Evolutionary conservation across 495 filamentous ascomycete species (phyloP).

Genomic region (Penicillium ochrochloron): DNA sequence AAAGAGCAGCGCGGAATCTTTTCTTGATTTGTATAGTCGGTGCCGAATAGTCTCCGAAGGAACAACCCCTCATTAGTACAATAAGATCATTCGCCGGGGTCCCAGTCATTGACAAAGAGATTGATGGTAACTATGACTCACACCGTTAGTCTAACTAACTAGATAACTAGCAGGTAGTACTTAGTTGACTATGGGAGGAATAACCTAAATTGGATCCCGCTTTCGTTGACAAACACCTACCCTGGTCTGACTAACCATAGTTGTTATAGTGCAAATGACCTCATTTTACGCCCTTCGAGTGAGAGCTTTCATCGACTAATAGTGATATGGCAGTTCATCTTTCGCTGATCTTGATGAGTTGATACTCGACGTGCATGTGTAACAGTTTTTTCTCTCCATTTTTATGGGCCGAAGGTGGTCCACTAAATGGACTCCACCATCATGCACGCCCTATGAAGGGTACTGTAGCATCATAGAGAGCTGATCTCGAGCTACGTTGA

Average conservation of each 20-base stretch:
- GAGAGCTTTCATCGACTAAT: background rate
- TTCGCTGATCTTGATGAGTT: background rate
- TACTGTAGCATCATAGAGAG: constrained; percentile 18
- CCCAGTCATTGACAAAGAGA: too few relatives aligned
- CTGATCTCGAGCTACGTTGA: constrained; percentile 9
- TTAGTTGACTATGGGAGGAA: background rate
- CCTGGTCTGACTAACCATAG: background rate
- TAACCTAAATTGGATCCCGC: background rate
- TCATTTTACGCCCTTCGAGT: background rate
- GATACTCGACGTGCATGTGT: background rate
- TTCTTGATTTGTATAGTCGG: constrained; percentile 5
- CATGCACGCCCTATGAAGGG: constrained; percentile 6
- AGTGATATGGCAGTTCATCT: background rate
- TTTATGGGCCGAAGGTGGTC: background rate
- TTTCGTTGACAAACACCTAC: background rate
- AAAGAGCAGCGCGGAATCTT: background rate
- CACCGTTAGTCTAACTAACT: background rate
- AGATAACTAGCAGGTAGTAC: background rate
- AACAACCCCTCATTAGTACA: background rate
- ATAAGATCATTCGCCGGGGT: background rate
- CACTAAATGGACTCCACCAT: constrained; percentile 8
- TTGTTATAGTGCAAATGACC: constrained; percentile 1
- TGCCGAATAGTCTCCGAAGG: constrained; percentile 2
- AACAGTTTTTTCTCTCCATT: background rate
- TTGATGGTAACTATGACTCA: constrained; percentile 1